phyloP scores from a whole-genome alignment of 345 rosid species.

The Bruguiera sexangula region DNA sequence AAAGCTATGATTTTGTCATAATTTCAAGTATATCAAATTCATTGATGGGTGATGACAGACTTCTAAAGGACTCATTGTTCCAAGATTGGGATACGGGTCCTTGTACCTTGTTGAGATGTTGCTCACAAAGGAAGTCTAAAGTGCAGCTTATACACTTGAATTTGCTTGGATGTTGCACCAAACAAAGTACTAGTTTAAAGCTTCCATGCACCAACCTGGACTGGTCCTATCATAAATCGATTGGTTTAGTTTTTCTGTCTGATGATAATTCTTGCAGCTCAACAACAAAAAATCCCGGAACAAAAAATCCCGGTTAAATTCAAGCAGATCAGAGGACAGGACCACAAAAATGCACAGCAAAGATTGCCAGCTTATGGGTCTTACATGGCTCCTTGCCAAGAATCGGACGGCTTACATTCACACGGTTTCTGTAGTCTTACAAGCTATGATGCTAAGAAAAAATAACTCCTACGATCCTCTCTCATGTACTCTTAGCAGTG shows the following conservation, averaged over 20 bases:
- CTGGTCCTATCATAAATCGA: neutral
- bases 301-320: slow-evolving; percentile 41
- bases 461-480: slow-evolving; percentile 47
- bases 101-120: neutral
- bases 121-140: slow-evolving; percentile 15
- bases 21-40: too few species aligned
- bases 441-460: slow-evolving; percentile 66
- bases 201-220: neutral
- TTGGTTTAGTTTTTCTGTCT: neutral
- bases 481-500: slow-evolving; percentile 66
- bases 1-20: too few species aligned
- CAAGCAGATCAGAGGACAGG: slow-evolving; percentile 65
- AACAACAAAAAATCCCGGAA: slow-evolving; percentile 46
- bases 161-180: slow-evolving; percentile 27
- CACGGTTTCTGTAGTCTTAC: slow-evolving; percentile 68
- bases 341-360: slow-evolving; percentile 74
- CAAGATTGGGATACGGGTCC: neutral
- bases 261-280: slow-evolving; percentile 43
- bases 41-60: too few species aligned
- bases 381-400: slow-evolving; percentile 92
- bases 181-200: neutral
- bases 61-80: too few species aligned
- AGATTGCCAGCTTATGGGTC: slow-evolving; percentile 93
- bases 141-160: slow-evolving; percentile 4
- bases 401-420: slow-evolving; percentile 74